Conservation (phyloP, 257 asterid genomes). For the Solanum tarijense region DNA sequence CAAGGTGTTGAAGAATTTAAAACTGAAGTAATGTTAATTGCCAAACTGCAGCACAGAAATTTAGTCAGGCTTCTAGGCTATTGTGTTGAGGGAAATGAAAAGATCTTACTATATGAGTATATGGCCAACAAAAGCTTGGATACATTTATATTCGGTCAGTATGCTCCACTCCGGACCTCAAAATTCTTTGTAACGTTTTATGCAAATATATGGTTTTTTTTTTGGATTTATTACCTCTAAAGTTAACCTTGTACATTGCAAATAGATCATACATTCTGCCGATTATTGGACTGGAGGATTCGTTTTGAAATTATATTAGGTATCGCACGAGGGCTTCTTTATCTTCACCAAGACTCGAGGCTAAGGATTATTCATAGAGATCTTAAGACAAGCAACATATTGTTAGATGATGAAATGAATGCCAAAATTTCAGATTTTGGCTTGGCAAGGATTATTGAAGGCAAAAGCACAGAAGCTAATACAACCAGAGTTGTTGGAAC, state of each 20-base stretch:
- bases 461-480: neutral
- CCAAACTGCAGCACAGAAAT: slow-evolving; percentile 43
- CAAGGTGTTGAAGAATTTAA: slow-evolving; percentile 39
- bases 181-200: neutral
- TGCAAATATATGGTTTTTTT: neutral
- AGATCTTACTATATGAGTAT: slow-evolving; percentile 31
- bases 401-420: slow-evolving; percentile 4
- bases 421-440: slow-evolving; percentile 11
- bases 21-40: slow-evolving; percentile 31
- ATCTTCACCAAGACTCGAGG: slow-evolving; percentile 14
- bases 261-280: neutral
- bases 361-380: slow-evolving; percentile 7
- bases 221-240: neutral
- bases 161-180: neutral
- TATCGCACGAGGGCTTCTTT: slow-evolving; percentile 5
- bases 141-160: slow-evolving; percentile 31
- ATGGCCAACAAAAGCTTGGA: slow-evolving; percentile 45
- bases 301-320: slow-evolving; percentile 2
- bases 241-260: neutral
- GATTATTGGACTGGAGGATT: neutral
- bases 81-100: slow-evolving; percentile 27
- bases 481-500: slow-evolving; percentile 5
- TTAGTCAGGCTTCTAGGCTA: slow-evolving; percentile 39
- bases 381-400: slow-evolving; percentile 5
- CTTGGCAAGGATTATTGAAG: slow-evolving; percentile 8